Percentiles rank a stretch among this genome's conserved stretches.
These are phyloP conservation scores for Ilyonectria robusta DNA, from an alignment of 2,329 filamentous ascomycete species.

Conservation along the genomic window DNA sequence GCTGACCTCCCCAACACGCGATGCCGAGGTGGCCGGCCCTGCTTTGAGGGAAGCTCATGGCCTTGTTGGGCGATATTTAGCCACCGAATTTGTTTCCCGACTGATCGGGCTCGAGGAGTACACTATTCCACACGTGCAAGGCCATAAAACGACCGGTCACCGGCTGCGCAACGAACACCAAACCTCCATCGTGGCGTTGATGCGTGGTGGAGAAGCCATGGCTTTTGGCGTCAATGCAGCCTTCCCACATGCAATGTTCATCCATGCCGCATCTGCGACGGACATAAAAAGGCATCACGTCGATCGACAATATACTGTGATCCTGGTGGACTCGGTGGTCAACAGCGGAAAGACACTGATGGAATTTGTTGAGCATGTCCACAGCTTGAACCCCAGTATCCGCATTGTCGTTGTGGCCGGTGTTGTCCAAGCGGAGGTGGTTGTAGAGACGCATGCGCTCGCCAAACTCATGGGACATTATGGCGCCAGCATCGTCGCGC, in stretches of 20 bases:
- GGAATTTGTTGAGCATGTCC: conserved; percentile 50
- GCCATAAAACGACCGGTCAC: not conserved
- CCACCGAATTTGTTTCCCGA: conserved; percentile 61
- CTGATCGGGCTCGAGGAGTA: conserved; percentile 37
- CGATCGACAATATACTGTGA: not conserved
- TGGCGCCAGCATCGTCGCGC: conserved; percentile 60
- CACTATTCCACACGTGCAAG: not conserved
- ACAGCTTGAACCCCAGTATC: conserved; percentile 53
- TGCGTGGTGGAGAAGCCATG: conserved; percentile 1
- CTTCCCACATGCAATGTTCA: not conserved
- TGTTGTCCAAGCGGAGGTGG: conserved; percentile 63
- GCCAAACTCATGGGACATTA: conserved; percentile 35
- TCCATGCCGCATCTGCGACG: not conserved
- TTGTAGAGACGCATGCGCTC: conserved; percentile 33
- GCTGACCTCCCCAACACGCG: conserved; percentile 67
- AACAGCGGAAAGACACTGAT: conserved; percentile 56
- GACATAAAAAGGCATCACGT: not conserved
- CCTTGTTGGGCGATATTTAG: conserved; percentile 67
- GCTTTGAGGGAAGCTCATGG: conserved; percentile 64
- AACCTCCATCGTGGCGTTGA: not conserved
- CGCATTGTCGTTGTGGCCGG: conserved; percentile 69
- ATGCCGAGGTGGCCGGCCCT: conserved; percentile 62
- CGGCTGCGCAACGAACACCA: not conserved
- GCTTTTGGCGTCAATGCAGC: not conserved
- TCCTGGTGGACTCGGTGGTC: conserved; percentile 66